A percentile compares a stretch with the other conserved stretches of the same genome.
Evolutionary conservation across 139 green algal genomes (phyloP).

Genomic region (Chlamydomonas urium): DNA sequence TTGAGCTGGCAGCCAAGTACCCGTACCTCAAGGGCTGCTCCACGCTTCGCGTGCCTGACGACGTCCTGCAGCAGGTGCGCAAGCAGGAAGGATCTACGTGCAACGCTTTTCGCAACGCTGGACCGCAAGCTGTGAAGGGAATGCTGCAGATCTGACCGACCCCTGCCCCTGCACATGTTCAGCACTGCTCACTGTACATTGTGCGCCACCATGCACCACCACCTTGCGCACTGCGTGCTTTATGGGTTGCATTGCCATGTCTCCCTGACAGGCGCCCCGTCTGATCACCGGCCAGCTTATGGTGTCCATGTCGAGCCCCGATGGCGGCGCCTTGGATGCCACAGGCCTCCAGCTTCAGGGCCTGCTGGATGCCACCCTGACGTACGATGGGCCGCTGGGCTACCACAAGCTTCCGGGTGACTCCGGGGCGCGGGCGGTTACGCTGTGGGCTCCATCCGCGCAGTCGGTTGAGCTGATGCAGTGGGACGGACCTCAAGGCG

Average conservation of each 20-base stretch:
- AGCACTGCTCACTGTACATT: too few relatives aligned
- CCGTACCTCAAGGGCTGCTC: constrained; percentile 63
- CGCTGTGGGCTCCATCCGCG: neutral
- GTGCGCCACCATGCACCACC: too few relatives aligned
- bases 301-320: constrained; percentile 20
- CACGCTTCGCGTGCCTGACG: constrained; percentile 33
- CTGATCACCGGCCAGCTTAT: constrained; percentile 48
- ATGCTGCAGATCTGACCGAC: neutral
- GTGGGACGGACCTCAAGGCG: constrained; percentile 33
- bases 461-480: constrained; percentile 64
- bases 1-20: constrained; percentile 36
- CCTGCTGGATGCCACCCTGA: constrained; percentile 65
- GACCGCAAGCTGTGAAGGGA: too few relatives aligned
- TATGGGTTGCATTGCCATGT: too few relatives aligned
- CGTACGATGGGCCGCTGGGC: constrained; percentile 68
- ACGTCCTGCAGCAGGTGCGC: constrained; percentile 21
- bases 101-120: too few relatives aligned
- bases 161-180: neutral
- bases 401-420: constrained; percentile 1
- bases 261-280: constrained; percentile 6
- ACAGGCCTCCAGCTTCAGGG: constrained; percentile 67
- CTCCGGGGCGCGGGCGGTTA: neutral
- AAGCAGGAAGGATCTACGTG: too few relatives aligned
- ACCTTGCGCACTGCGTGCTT: too few relatives aligned
- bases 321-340: constrained; percentile 37